These are phyloP conservation scores for Rhodotorula glutinis DNA, from an alignment of 1,284 basidiomycete species.

Conservation along the genomic window DNA sequence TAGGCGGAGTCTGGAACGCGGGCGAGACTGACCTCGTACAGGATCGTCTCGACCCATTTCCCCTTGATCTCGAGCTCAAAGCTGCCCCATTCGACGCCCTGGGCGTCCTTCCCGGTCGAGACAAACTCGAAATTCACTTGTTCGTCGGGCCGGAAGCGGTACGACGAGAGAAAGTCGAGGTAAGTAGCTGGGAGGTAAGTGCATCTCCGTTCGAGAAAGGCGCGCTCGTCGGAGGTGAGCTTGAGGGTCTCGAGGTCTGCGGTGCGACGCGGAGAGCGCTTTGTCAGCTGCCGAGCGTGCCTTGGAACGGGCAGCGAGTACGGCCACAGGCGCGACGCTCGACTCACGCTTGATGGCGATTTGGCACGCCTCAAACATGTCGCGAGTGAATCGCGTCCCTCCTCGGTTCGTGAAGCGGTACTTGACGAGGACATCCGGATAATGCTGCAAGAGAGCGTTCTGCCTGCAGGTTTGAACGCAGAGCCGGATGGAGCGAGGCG, in stretches of 20 bases:
- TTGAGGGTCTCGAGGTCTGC: constrained; percentile 65
- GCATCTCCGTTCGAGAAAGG: constrained; percentile 67
- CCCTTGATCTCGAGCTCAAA: constrained; percentile 73
- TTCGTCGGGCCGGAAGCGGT: constrained; percentile 68
- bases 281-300: not conserved
- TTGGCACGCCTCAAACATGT: constrained; percentile 66
- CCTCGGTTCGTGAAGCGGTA: constrained; percentile 76
- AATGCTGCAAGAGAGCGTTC: constrained; percentile 81
- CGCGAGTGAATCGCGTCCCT: constrained; percentile 66
- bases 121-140: constrained; percentile 73
- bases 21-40: constrained; percentile 77
- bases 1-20: too few relatives aligned
- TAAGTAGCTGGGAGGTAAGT: constrained; percentile 74
- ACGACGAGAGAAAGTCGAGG: constrained; percentile 67
- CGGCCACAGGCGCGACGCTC: too few relatives aligned
- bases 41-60: constrained; percentile 81
- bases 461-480: constrained; percentile 51
- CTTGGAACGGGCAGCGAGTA: not conserved
- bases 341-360: constrained; percentile 64
- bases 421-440: constrained; percentile 60
- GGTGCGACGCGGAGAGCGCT: not conserved
- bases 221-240: constrained; percentile 63
- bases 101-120: constrained; percentile 47
- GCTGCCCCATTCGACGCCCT: constrained; percentile 57
- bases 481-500: not conserved